A percentile compares a stretch with the other conserved stretches of the same genome.
phyloP scores from a whole-genome alignment of 768 basidiomycete species.

The Kwoniella europaea region DNA sequence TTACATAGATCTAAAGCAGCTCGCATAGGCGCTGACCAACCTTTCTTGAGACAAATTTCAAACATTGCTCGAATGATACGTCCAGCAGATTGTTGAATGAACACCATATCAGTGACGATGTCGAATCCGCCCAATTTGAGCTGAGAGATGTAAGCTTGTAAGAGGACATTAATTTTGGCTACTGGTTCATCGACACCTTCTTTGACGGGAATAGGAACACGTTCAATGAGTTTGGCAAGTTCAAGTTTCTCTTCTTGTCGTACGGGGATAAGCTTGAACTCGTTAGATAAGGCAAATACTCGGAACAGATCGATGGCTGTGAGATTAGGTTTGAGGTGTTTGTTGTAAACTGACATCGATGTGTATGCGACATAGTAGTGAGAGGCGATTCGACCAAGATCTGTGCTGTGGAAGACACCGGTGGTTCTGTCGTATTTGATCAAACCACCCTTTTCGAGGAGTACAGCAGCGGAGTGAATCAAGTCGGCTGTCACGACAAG shows the following conservation, averaged over 20 bases:
- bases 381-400: constrained; percentile 90
- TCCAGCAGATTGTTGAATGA: constrained; percentile 95
- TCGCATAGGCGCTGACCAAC: constrained; percentile 95
- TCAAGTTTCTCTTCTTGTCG: constrained; percentile 77
- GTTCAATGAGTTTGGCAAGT: constrained; percentile 82
- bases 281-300: constrained; percentile 92
- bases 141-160: constrained; percentile 92
- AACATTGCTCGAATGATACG: constrained; percentile 95
- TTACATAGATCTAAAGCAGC: constrained; percentile 92
- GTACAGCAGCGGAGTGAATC: constrained; percentile 85
- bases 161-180: constrained; percentile 93
- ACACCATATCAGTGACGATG: constrained; percentile 69
- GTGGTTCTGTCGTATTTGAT: constrained; percentile 89
- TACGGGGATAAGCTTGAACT: constrained; percentile 87
- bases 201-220: constrained; percentile 96
- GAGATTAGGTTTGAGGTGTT: constrained; percentile 87
- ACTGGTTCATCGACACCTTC: constrained; percentile 95
- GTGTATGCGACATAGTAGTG: constrained; percentile 94
- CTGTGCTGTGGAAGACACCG: constrained; percentile 89
- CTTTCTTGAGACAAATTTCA: constrained; percentile 95
- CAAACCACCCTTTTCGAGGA: constrained; percentile 91
- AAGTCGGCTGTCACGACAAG: constrained; percentile 66
- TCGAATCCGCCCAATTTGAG: constrained; percentile 84
- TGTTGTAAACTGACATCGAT: constrained; percentile 96
- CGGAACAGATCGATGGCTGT: constrained; percentile 87